Base-by-base conservation (phyloP, 2,329 filamentous ascomycete species). In the Trichothecium sympodiale region DNA sequence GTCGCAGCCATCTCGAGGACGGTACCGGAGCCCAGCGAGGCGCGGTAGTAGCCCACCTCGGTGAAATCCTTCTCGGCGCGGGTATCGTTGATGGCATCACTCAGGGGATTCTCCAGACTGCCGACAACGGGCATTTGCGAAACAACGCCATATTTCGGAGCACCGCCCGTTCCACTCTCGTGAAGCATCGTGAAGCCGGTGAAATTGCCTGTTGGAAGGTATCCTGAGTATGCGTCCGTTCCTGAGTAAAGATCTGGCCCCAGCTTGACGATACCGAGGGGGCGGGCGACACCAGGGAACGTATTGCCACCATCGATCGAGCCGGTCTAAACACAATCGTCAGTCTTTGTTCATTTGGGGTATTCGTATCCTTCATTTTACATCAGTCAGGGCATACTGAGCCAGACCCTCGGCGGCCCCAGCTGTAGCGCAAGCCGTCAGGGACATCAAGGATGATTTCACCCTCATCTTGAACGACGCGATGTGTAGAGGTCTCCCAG, bases 101-200 rank as follows among this genome's bases (percentile, higher is more conserved):
- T 61, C 17, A 81, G 55, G 3, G 76, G 75, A 38, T 80, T 68
- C 7, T 44, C 46, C 29, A 76, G 53, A 13, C 49, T 49, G 0
- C 71, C 71, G 0, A 67, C 46, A 1, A 73, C 53, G 0, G 72
- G 75, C 53, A 78, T 62, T 52, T 78, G 74, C 2, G 71, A 61
- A 23, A 78, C 69, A 2, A 80, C 74, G 4, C 79, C 79, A 41
- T 83, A 83, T 51, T 82, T 83, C 1, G 79, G 76, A 2, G 74
- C 75, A 2, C 79, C 79, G 7, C 79, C 79, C 0, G 77, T 83
- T 3, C 77, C 77, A 41, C 69, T 72, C 48, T 80, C 75, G 43
- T 80, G 77, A 46, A 80, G 71, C 67, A 80, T 63, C 39, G 68
- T 73, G 52, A 78, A 77, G 14, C 71, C 74, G 3, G 65, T 71